These are phyloP conservation scores for Aspergillus costaricaensis DNA, from an alignment of 2,329 filamentous ascomycete species.

Conservation along the genomic window DNA sequence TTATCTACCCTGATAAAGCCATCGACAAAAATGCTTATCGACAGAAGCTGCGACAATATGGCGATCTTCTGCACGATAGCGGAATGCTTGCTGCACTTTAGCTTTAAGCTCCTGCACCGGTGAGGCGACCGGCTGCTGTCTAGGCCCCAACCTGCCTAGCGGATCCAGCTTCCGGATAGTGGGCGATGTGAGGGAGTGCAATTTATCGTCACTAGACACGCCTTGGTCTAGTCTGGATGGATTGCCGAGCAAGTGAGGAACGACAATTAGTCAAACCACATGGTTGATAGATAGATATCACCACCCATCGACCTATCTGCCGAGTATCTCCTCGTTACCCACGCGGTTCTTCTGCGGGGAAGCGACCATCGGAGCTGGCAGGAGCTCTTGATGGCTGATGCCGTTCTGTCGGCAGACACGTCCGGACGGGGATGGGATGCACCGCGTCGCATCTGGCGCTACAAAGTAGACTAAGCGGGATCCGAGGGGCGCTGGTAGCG, in stretches of 20 bases:
- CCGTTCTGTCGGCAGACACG: neutral
- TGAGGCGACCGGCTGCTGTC: neutral
- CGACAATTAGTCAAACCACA: neutral
- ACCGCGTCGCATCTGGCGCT: too few species aligned
- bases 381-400: neutral
- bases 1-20: too few species aligned
- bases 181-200: neutral
- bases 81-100: neutral
- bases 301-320: neutral
- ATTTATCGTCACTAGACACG: too few species aligned
- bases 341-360: neutral
- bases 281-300: neutral
- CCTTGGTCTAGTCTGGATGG: too few species aligned
- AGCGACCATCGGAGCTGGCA: neutral
- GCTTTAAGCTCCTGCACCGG: neutral
- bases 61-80: too few species aligned
- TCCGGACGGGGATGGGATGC: neutral
- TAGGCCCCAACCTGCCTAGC: neutral
- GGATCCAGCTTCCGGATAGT: neutral
- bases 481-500: neutral
- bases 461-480: too few species aligned
- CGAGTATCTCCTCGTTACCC: too few species aligned
- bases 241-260: neutral
- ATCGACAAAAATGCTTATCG: too few species aligned
- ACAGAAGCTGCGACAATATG: too few species aligned